Percentiles rank a stretch among this genome's conserved stretches.
Evolutionary conservation across 192 early-diverging fungal genomes (phyloP).

Genomic region (Backusella psychrophila): DNA sequence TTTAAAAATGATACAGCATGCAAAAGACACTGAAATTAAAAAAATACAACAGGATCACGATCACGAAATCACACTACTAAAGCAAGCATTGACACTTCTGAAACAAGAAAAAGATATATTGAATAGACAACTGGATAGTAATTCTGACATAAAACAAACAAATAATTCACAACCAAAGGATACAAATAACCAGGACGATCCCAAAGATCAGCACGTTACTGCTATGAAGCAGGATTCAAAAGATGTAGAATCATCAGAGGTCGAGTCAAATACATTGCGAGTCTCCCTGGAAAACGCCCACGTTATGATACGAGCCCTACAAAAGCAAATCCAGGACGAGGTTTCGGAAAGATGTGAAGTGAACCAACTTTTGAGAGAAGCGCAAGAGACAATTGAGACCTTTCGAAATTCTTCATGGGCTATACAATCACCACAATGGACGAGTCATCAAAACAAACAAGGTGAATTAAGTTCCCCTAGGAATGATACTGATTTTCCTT

Average conservation of each 20-base stretch:
- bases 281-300: neutral
- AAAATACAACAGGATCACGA: neutral
- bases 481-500: neutral
- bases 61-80: neutral
- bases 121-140: neutral
- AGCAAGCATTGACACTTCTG: neutral
- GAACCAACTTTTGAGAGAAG: neutral
- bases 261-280: neutral
- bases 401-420: neutral
- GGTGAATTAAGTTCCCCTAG: neutral
- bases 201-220: neutral
- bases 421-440: neutral
- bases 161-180: neutral
- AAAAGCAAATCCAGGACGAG: neutral
- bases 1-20: neutral
- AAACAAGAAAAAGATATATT: neutral
- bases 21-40: neutral
- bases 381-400: conserved; percentile 5
- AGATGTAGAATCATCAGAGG: neutral
- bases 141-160: neutral
- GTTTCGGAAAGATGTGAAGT: neutral
- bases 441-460: neutral
- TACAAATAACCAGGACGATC: neutral
- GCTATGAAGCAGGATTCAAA: neutral
- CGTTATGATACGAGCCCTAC: neutral